Conservation (phyloP, 2,329 filamentous ascomycete genomes). For the Phialophora expanda region DNA sequence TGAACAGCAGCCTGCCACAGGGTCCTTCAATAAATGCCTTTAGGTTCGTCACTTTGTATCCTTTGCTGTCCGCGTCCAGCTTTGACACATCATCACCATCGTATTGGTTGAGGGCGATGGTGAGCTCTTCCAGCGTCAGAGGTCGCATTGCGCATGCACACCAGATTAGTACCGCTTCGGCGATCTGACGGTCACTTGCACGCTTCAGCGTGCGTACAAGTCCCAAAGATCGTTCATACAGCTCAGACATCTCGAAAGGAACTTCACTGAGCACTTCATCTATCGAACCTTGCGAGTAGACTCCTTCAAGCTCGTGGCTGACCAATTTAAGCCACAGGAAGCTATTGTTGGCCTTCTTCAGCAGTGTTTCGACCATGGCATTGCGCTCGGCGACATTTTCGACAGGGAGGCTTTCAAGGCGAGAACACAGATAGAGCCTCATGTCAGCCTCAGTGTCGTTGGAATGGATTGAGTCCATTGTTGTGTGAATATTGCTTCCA, state of each 20-base stretch:
- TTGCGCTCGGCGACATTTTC: background rate
- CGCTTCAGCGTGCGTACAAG: background rate
- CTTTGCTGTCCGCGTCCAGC: background rate
- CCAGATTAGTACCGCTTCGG: conserved; percentile 8
- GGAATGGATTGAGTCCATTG: background rate
- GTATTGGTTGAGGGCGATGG: conserved; percentile 1
- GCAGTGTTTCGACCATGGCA: background rate
- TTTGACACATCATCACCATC: background rate
- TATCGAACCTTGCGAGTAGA: conserved; percentile 5
- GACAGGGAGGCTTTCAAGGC: background rate
- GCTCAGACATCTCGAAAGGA: conserved; percentile 3
- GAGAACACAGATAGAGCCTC: conserved; percentile 7
- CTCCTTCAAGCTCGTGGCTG: conserved; percentile 7
- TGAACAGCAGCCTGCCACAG: conserved; percentile 1
- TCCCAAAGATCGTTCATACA: conserved; percentile 10
- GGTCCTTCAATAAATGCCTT: conserved; percentile 1
- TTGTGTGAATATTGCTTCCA: background rate
- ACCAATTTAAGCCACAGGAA: conserved; percentile 16
- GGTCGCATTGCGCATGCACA: conserved; percentile 1
- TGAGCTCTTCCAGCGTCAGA: conserved; percentile 6
- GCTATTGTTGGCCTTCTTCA: conserved; percentile 6
- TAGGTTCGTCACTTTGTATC: background rate
- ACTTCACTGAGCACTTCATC: conserved; percentile 1
- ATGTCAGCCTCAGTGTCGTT: conserved; percentile 3
- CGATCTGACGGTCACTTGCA: background rate